phyloP scores from a whole-genome alignment of 257 asterid species.

The Gentiana straminea region DNA sequence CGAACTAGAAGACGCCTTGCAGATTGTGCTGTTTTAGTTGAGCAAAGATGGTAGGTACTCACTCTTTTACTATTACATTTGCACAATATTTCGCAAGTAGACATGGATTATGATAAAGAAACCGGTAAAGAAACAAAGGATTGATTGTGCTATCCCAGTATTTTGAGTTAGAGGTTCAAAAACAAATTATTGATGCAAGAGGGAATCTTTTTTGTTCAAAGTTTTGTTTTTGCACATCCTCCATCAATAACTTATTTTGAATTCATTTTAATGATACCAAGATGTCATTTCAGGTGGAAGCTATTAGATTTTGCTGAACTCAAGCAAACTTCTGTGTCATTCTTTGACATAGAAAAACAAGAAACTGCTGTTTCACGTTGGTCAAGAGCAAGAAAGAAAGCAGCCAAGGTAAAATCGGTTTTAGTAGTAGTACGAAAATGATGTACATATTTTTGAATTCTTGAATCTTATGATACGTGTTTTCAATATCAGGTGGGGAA shows the following conservation, averaged over 20 bases:
- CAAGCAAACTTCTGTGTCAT: slow-evolving; percentile 53
- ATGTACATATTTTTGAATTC: too few relatives aligned
- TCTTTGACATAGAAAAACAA: slow-evolving; percentile 62
- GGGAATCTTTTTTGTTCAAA: not conserved
- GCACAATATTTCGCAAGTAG: not conserved
- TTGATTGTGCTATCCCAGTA: too few relatives aligned
- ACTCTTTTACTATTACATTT: not conserved
- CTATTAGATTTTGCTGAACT: slow-evolving; percentile 75
- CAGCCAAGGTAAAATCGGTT: slow-evolving; percentile 50
- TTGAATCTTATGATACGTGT: not conserved
- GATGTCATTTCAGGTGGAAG: slow-evolving; percentile 62
- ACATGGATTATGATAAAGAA: slow-evolving; percentile 1
- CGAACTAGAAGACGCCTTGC: slow-evolving; percentile 75
- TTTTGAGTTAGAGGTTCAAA: too few relatives aligned
- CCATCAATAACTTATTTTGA: not conserved
- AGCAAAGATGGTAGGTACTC: slow-evolving; percentile 61
- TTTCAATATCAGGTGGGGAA: slow-evolving; percentile 52
- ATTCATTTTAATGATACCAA: slow-evolving; percentile 1
- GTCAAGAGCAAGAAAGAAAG: slow-evolving; percentile 66
- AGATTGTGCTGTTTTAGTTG: slow-evolving; percentile 80
- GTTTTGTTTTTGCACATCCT: not conserved
- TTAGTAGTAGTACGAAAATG: not conserved
- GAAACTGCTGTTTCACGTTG: slow-evolving; percentile 73
- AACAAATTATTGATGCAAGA: not conserved
- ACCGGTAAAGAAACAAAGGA: not conserved